These are phyloP conservation scores for Cyanodermella asteris DNA, from an alignment of 2,329 filamentous ascomycete species.

Conservation along the genomic window DNA sequence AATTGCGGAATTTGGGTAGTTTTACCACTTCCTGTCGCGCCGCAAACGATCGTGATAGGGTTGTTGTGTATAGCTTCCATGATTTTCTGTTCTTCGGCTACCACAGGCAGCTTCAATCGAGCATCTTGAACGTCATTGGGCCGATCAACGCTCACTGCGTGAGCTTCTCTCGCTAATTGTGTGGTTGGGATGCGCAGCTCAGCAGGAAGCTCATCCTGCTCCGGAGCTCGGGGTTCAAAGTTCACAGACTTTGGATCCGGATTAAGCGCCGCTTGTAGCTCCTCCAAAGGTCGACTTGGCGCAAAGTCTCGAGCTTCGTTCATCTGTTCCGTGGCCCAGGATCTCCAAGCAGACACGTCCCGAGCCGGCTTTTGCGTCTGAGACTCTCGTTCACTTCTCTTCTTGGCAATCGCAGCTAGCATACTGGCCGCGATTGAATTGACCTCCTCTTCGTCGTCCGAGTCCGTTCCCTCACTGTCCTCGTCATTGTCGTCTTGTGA, in stretches of 20 bases:
- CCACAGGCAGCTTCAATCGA: slow-evolving; percentile 63
- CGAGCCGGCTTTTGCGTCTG: slow-evolving; percentile 14
- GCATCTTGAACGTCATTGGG: slow-evolving; percentile 53
- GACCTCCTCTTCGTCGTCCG: too few species aligned
- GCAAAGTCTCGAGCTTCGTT: slow-evolving; percentile 60
- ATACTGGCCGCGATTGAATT: too few species aligned
- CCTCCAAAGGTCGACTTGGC: slow-evolving; percentile 24
- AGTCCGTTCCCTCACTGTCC: slow-evolving; percentile 10
- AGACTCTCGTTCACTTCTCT: slow-evolving; percentile 3
- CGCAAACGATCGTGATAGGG: slow-evolving; percentile 74
- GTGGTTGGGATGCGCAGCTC: slow-evolving; percentile 38
- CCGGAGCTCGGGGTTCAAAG: slow-evolving; percentile 37
- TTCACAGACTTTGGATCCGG: slow-evolving; percentile 24
- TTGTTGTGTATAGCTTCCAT: slow-evolving; percentile 96
- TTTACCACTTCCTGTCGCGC: slow-evolving; percentile 89
- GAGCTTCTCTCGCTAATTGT: slow-evolving; percentile 46
- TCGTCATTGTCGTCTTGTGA: slow-evolving; percentile 1
- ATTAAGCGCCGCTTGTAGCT: slow-evolving; percentile 28
- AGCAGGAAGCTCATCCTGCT: slow-evolving; percentile 47
- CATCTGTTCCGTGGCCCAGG: slow-evolving; percentile 71
- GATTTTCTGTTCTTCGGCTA: slow-evolving; percentile 86
- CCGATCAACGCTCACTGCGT: slow-evolving; percentile 50
- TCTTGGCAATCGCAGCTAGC: too few species aligned
- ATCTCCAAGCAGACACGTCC: slow-evolving; percentile 57
- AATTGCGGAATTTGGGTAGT: slow-evolving; percentile 97